phyloP scores from a whole-genome alignment of 352 stramenopile species.

The Pilasporangium apinafurcum region DNA sequence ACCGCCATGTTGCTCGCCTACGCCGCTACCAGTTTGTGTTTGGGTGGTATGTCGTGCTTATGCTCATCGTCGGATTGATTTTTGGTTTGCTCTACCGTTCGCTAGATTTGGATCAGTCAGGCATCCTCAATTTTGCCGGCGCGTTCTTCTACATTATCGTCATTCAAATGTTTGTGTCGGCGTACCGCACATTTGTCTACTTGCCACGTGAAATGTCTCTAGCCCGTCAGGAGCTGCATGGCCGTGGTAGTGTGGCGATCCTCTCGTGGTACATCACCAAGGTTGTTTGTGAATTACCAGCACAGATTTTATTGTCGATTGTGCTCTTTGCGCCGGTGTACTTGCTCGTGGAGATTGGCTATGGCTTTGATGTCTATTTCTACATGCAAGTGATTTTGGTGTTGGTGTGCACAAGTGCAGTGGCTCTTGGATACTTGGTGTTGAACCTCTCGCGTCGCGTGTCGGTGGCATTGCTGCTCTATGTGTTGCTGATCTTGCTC shows the following conservation, averaged over 20 bases:
- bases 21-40: too few relatives aligned
- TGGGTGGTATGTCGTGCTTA: too few relatives aligned
- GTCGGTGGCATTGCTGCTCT: conserved; percentile 26
- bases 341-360: conserved; percentile 31
- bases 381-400: conserved; percentile 27
- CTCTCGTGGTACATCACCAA: conserved; percentile 51
- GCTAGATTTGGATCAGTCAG: conserved; percentile 24
- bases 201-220: conserved; percentile 19
- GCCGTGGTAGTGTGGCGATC: too few relatives aligned
- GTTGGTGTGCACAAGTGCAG: conserved; percentile 19
- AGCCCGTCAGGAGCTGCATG: too few relatives aligned
- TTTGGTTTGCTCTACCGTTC: conserved; percentile 41
- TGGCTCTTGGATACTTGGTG: conserved; percentile 31
- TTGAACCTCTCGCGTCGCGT: conserved; percentile 20
- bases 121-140: conserved; percentile 34
- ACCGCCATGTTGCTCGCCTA: too few relatives aligned
- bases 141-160: conserved; percentile 36
- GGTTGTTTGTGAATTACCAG: conserved; percentile 34
- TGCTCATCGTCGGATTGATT: conserved; percentile 30
- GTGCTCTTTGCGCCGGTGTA: conserved; percentile 28
- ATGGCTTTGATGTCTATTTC: conserved; percentile 25
- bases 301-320: conserved; percentile 36
- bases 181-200: conserved; percentile 11
- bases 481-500: conserved; percentile 22
- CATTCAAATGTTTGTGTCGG: conserved; percentile 27